Base-by-base conservation (phyloP, 2,329 filamentous ascomycete species). In the Fusarium tupiense region DNA sequence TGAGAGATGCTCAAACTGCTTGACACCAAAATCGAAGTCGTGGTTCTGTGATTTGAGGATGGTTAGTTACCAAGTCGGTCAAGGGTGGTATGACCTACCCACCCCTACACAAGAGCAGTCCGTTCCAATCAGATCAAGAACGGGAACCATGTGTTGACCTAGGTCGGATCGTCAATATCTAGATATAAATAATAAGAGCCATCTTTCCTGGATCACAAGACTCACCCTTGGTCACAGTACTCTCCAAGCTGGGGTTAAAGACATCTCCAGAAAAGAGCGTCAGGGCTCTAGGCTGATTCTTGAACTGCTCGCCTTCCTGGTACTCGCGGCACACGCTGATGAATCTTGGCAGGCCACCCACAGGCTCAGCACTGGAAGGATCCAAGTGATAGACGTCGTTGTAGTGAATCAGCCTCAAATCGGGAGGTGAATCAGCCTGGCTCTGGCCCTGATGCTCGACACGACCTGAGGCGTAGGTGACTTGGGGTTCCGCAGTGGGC, bases 311-410 rank as follows among this genome's bases (percentile, higher is more conserved):
- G 58, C 89, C 87, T 5, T 88, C 82, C 58, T 91, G 90, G 80
- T 98, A 98, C 81, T 95, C 88, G 67, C 94, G 91, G 74, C 92
- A 87, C 33, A 96, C 85, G 8, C 91, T 92, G 81, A 96, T 91
- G 83, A 98, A 98, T 54, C 95, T 89, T 37, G 93, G 87, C 47
- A 93, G 88, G 24, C 95, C 95, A 35, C 95, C 95, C 5, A 95
- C 91, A 3, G 95, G 95, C 80, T 97, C 94, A 22, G 92, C 90
- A 33, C 93, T 95, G 5, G 87, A 86, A 5, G 84, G 80, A 76
- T 97, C 94, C 61, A 98, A 89, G 78, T 98, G 95, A 82, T 98
- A 98, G 69, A 98, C 95, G 83, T 98, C 95, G 83, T 98, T 98
- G 87, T 93, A 98, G 84, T 98, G 95, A 38, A 97, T 81, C 63